Conservation (phyloP, 2,329 filamentous ascomycete genomes). For the Mycosphaerella arachidis region DNA sequence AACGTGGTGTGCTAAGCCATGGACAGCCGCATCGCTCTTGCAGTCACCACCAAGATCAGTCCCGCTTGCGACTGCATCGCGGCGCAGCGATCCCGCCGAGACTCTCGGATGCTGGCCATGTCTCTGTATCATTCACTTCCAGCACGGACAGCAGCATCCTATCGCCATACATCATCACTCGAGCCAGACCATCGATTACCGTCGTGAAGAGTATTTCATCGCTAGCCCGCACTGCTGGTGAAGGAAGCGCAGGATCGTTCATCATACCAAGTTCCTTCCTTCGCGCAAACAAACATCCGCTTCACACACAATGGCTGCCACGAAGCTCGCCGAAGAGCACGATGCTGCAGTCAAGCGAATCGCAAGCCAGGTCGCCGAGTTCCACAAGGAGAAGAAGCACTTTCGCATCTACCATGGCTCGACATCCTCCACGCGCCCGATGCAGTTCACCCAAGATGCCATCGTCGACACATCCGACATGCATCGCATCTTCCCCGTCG, state of each 20-base stretch:
- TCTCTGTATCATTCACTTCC: not conserved
- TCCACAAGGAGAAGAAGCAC: constrained; percentile 51
- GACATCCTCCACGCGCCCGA: constrained; percentile 67
- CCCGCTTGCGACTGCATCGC: not conserved
- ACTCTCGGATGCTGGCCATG: not conserved
- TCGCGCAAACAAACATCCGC: too few relatives aligned
- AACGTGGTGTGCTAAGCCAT: too few relatives aligned
- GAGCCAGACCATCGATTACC: not conserved
- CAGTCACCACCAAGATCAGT: not conserved
- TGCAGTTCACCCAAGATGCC: constrained; percentile 30
- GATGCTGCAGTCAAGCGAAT: constrained; percentile 41
- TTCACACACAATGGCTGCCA: constrained; percentile 4
- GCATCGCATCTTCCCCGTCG: constrained; percentile 58
- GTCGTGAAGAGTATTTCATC: not conserved
- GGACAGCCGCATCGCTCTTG: too few relatives aligned
- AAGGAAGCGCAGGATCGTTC: too few relatives aligned
- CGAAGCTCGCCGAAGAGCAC: constrained; percentile 20
- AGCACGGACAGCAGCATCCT: not conserved
- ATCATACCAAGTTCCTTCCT: too few relatives aligned
- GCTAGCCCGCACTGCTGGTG: not conserved
- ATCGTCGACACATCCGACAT: constrained; percentile 64
- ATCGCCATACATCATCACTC: not conserved
- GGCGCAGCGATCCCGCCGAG: not conserved
- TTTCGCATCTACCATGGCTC: constrained; percentile 74
- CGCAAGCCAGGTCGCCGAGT: constrained; percentile 44